phyloP scores from a whole-genome alignment of 495 filamentous ascomycete species.

The Neurospora sp. region DNA sequence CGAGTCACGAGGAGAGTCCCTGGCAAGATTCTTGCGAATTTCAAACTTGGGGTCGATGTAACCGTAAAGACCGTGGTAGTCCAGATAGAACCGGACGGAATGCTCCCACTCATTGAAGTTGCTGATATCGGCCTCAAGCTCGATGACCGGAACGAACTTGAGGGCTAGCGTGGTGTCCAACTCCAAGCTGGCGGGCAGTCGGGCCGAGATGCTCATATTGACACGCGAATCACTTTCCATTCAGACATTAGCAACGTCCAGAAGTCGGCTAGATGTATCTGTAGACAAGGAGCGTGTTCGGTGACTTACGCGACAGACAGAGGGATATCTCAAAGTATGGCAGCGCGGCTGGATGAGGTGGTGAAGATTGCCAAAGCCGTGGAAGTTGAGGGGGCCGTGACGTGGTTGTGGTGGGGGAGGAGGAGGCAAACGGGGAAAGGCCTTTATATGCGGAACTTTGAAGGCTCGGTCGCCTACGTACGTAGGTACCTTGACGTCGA shows the following conservation, averaged over 20 bases:
- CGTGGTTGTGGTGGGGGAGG: neutral
- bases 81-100: neutral
- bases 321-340: neutral
- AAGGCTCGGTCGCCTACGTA: neutral
- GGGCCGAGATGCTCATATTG: neutral
- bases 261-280: neutral
- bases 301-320: neutral
- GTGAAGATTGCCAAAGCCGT: neutral
- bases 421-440: neutral
- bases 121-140: neutral
- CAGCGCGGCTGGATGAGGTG: neutral
- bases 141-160: neutral
- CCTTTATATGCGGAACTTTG: neutral
- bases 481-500: neutral
- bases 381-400: neutral
- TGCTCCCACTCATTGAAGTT: neutral
- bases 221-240: neutral
- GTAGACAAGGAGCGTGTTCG: neutral
- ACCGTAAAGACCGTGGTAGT: neutral
- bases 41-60: neutral
- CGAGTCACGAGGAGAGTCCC: too few species aligned
- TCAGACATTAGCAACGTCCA: neutral
- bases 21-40: neutral
- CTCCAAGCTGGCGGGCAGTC: neutral
- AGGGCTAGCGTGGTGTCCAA: neutral